Evolutionary conservation across 1,284 basidiomycete genomes (phyloP).

Genomic region (Marasmius oreades): DNA sequence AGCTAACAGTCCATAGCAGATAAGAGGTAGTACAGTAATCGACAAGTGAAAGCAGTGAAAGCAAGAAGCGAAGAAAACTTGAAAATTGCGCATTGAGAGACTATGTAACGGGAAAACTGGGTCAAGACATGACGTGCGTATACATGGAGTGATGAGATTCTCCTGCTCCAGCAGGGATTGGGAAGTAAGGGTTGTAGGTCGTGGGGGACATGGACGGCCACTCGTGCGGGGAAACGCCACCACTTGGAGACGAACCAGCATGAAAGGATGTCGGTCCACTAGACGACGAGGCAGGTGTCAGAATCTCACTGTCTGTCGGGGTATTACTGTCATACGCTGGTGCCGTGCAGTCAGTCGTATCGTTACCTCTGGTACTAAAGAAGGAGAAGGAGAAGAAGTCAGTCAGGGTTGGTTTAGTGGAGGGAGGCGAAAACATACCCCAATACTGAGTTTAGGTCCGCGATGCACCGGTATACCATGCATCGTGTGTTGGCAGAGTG

Average conservation of each 20-base stretch:
- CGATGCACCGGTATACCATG: constrained; percentile 53
- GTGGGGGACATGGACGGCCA: constrained; percentile 51
- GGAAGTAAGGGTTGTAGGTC: constrained; percentile 69
- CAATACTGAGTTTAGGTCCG: constrained; percentile 60
- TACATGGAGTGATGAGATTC: constrained; percentile 47
- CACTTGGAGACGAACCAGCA: constrained; percentile 29
- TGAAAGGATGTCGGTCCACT: constrained; percentile 49
- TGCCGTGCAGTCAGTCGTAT: constrained; percentile 38
- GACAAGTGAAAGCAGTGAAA: neutral
- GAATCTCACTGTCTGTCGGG: constrained; percentile 62
- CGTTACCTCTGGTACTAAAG: constrained; percentile 17
- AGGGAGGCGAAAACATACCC: constrained; percentile 30
- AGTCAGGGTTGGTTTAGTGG: constrained; percentile 7
- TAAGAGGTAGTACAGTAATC: neutral
- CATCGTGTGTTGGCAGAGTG: constrained; percentile 55
- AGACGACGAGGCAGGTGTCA: constrained; percentile 66
- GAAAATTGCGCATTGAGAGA: constrained; percentile 4
- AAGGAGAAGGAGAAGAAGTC: constrained; percentile 5
- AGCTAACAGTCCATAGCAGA: constrained; percentile 4
- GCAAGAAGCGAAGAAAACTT: constrained; percentile 5
- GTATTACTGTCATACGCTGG: constrained; percentile 39
- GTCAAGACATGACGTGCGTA: constrained; percentile 49
- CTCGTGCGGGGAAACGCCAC: constrained; percentile 50
- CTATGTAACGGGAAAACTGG: constrained; percentile 4
- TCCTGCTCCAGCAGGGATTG: constrained; percentile 40